Conservation (phyloP, 345 rosid genomes). For the Trapa bicornis region DNA sequence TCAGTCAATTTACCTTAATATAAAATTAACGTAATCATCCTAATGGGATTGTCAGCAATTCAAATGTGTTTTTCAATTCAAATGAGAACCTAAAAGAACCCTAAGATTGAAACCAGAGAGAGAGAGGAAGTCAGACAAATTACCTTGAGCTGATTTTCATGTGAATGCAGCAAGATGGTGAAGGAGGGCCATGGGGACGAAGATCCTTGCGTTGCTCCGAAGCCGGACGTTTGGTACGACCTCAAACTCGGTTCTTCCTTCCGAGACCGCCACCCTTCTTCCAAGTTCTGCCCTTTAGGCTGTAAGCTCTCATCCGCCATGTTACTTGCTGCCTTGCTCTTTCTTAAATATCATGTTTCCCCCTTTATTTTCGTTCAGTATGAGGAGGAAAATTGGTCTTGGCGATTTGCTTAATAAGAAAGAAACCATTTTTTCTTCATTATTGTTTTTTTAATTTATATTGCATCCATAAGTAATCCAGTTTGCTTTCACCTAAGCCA, state of each 20-base stretch:
- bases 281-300: conserved; percentile 63
- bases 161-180: background rate
- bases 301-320: conserved; percentile 23
- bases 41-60: no score
- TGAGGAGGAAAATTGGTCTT: background rate
- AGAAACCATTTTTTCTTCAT: background rate
- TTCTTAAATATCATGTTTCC: no score
- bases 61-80: background rate
- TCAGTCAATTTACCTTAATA: no score
- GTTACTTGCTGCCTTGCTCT: background rate
- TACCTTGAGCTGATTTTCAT: background rate
- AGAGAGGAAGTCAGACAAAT: background rate
- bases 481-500: no score
- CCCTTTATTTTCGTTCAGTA: no score
- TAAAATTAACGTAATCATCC: no score
- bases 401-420: background rate
- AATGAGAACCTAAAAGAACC: background rate
- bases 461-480: no score
- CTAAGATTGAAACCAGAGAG: background rate
- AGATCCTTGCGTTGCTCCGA: conserved; percentile 51
- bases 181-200: conserved; percentile 20
- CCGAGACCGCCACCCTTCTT: conserved; percentile 24
- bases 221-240: conserved; percentile 57
- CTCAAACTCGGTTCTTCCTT: conserved; percentile 54
- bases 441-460: no score